Evolutionary conservation across 371 early-diverging fungal species (phyloP).

Genomic region (Zancudomyces culisetae): DNA sequence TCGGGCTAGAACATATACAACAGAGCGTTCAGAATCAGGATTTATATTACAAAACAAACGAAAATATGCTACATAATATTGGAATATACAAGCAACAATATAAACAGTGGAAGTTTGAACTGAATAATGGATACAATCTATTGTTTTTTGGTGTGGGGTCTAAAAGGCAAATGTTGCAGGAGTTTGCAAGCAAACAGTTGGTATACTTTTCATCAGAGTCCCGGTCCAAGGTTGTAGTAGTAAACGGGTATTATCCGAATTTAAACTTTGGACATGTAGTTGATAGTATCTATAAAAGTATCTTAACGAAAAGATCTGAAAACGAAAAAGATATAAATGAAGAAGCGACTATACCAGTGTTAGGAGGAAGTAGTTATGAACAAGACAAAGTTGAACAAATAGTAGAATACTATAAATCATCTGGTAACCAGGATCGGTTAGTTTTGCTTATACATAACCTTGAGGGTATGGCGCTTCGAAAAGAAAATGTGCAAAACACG

Average conservation of each 20-base stretch:
- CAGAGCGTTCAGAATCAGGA: slow-evolving; percentile 26
- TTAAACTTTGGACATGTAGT: slow-evolving; percentile 40
- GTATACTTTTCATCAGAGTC: too few species aligned
- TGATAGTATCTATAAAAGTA: slow-evolving; percentile 23
- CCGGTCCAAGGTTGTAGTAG: slow-evolving; percentile 35
- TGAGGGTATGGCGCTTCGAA: slow-evolving; percentile 66
- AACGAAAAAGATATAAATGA: neutral
- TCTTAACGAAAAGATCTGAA: neutral
- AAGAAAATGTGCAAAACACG: slow-evolving; percentile 27
- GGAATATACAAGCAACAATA: slow-evolving; percentile 41
- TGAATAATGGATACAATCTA: slow-evolving; percentile 55
- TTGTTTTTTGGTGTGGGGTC: slow-evolving; percentile 81
- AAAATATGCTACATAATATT: too few species aligned
- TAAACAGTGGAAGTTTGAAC: slow-evolving; percentile 67
- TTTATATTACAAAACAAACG: neutral
- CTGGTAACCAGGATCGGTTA: slow-evolving; percentile 12
- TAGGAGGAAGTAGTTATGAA: slow-evolving; percentile 11
- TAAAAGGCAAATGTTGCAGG: slow-evolving; percentile 49
- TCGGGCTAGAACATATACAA: neutral
- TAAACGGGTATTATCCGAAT: slow-evolving; percentile 73
- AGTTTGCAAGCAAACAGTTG: slow-evolving; percentile 38
- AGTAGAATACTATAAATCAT: slow-evolving; percentile 2
- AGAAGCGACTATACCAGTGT: slow-evolving; percentile 8
- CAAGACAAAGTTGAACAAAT: neutral
- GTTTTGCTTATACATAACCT: slow-evolving; percentile 77